Base-by-base conservation (phyloP, 768 basidiomycete species). In the Phallus indusiatus region DNA sequence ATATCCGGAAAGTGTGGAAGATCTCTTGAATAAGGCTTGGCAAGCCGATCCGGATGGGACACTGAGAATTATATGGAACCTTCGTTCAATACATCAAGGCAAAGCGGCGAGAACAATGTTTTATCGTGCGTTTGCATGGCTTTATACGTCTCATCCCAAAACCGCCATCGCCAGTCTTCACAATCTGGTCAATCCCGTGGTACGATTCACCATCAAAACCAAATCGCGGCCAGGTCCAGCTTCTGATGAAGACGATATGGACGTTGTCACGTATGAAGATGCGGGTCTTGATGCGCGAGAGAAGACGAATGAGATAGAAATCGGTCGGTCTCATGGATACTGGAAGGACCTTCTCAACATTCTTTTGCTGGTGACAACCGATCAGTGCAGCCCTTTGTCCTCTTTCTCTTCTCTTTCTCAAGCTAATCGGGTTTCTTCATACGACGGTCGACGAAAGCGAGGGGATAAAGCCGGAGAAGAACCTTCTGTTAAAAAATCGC, bases 281-380 rank as follows among this genome's bases (percentile, higher is more conserved):
- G 17, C 14, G 47, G 54, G 36, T 28, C 62, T 51, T 46, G 56
- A 34, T 42, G 57, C 1, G 28, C 47, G 33, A 18, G 57, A 47
- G 3, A 63, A 63, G 14, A 55, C 62, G 42, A 54, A 65, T 17
- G 66, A 64, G 17, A 34, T 56, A 60, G 28, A 53, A 63, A 36
- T 50, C 61, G 62, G 66, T 34, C 55, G 63, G 18, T 60, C 75
- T 4, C 86, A 88, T 53, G 86, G 86, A 0, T 86, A 83, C 64
- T 88, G 84, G 83, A 88, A 90, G 66, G 87, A 88, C 63, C 74
- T 88, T 20, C 76, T 86, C 55, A 84, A 86, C 54, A 81, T 89
- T 53, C 73, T 88, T 5, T 76, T 80, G 4, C 75, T 89, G 28
- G 82, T 81, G 11, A 74, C 81, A 1, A 67, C 76, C 16, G 79